phyloP scores from a whole-genome alignment of 2,329 filamentous ascomycete species.

The Mariannaea elegans region DNA sequence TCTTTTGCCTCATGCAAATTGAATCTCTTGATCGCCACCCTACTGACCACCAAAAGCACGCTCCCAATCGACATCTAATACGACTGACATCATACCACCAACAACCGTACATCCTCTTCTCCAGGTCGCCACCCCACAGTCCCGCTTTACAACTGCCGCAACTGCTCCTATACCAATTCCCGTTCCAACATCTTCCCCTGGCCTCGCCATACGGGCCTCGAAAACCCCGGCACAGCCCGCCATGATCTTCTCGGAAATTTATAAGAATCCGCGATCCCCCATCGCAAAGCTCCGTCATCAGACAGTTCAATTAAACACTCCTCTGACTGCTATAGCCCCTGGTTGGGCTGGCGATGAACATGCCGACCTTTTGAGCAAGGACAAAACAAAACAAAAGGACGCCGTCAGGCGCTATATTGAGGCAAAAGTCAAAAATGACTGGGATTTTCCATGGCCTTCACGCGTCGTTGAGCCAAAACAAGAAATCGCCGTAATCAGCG shows the following conservation, averaged over 20 bases:
- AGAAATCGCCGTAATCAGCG: conserved; percentile 14
- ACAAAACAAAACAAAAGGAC: conserved; percentile 70
- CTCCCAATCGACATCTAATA: conserved; percentile 17
- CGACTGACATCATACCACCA: conserved; percentile 34
- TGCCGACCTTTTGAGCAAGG: conserved; percentile 67
- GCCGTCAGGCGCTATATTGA: conserved; percentile 66
- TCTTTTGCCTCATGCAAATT: not conserved
- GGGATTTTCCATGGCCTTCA: conserved; percentile 67
- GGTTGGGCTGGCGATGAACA: conserved; percentile 61
- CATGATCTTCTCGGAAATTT: conserved; percentile 69
- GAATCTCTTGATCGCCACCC: not conserved
- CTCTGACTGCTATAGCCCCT: conserved; percentile 41
- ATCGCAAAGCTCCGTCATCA: conserved; percentile 60
- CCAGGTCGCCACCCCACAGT: conserved; percentile 35
- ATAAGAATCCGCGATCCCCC: conserved; percentile 64
- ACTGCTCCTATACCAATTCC: conserved; percentile 28
- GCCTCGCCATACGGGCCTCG: conserved; percentile 28
- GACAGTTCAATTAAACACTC: conserved; percentile 41
- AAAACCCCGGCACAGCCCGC: conserved; percentile 28
- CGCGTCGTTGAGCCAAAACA: conserved; percentile 25
- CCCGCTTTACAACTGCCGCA: conserved; percentile 31
- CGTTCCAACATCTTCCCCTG: conserved; percentile 18
- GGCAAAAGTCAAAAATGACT: conserved; percentile 65
- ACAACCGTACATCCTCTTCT: conserved; percentile 34
- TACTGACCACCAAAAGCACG: conserved; percentile 21